Evolutionary conservation across 192 early-diverging fungal genomes (phyloP).

Genomic region (Coemansia biformis): DNA sequence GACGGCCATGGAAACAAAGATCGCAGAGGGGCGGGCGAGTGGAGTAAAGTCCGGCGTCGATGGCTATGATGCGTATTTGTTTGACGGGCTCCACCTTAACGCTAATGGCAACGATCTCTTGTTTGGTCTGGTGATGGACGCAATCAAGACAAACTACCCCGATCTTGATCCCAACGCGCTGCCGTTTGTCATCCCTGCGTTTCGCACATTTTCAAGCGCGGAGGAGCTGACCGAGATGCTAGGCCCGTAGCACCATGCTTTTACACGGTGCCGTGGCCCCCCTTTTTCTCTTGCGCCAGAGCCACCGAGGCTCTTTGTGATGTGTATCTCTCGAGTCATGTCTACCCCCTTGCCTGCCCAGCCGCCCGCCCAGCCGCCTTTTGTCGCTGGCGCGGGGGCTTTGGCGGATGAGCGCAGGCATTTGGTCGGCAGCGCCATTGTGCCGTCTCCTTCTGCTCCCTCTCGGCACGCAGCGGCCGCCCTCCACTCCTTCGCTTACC

Average conservation of each 20-base stretch:
- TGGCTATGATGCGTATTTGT: constrained; percentile 15
- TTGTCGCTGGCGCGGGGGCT: too few species aligned
- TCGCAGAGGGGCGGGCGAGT: background rate
- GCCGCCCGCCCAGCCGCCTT: too few species aligned
- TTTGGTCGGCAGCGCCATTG: too few species aligned
- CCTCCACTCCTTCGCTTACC: too few species aligned
- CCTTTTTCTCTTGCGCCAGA: too few species aligned
- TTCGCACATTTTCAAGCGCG: background rate
- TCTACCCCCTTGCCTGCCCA: too few species aligned
- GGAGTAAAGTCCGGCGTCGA: constrained; percentile 3
- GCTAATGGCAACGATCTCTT: constrained; percentile 35
- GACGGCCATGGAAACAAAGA: constrained; percentile 15
- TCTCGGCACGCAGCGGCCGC: too few species aligned
- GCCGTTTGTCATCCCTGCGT: constrained; percentile 14
- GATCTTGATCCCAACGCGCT: constrained; percentile 24
- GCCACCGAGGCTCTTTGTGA: too few species aligned
- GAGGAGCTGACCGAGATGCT: constrained; percentile 5
- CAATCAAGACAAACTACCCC: constrained; percentile 8
- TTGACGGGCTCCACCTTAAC: constrained; percentile 38
- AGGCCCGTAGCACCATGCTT: background rate
- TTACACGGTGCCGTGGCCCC: too few species aligned
- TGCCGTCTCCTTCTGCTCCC: too few species aligned
- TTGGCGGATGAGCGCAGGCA: too few species aligned
- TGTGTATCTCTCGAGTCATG: too few species aligned
- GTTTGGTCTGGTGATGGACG: constrained; percentile 11